Conservation (phyloP, 768 basidiomycete genomes). For the Lentinula aciculospora region DNA sequence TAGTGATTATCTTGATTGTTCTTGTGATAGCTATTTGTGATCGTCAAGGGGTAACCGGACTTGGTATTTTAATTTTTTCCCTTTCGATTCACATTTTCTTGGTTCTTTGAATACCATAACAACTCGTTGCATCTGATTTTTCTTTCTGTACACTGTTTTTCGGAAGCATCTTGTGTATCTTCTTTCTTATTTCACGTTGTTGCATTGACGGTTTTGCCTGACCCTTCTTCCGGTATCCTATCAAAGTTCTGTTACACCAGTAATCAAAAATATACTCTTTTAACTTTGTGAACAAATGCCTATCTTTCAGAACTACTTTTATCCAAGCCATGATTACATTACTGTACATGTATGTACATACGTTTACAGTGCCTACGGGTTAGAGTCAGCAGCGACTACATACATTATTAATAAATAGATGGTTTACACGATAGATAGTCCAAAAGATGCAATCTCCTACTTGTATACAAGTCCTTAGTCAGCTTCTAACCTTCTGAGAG, state of each 20-base stretch:
- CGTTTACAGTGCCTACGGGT: no score
- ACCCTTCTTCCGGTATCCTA: neutral
- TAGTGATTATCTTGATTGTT: slow-evolving; percentile 3
- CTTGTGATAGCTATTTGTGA: neutral
- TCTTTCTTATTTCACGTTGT: neutral
- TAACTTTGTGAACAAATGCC: neutral
- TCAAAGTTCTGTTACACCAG: neutral
- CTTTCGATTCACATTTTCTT: neutral
- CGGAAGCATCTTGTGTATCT: neutral
- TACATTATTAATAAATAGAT: neutral
- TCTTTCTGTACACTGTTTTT: neutral
- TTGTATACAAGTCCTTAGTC: neutral
- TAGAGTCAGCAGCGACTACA: neutral
- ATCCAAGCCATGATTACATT: neutral
- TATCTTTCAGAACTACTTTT: no score
- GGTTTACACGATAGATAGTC: neutral
- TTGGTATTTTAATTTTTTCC: neutral
- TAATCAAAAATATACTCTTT: neutral
- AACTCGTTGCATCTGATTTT: slow-evolving; percentile 5
- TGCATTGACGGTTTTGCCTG: neutral
- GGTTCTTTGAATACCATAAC: neutral
- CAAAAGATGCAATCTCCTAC: neutral
- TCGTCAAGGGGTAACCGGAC: no score
- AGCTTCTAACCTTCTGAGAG: neutral
- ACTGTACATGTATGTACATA: neutral